Base-by-base conservation (phyloP, 768 basidiomycete genomes). In the Lanmaoa pseudosensibilis region DNA sequence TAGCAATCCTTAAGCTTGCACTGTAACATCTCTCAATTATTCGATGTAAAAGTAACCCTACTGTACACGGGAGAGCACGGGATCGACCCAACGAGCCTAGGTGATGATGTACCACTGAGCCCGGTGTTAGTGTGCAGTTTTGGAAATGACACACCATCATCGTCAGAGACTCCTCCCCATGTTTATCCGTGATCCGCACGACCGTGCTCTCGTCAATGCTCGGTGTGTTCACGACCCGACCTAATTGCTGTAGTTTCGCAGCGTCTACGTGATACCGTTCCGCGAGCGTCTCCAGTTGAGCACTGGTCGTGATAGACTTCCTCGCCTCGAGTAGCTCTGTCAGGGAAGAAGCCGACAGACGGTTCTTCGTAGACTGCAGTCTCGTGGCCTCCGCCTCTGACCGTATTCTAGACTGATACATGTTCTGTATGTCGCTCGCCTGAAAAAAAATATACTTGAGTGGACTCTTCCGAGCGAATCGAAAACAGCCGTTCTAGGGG, bases 311-410 rank as follows among this genome's bases (percentile, higher is more conserved):
- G 21, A 74, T 73, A 1, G 73, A 67, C 69, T 90, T 90, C 40
- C 85, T 79, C 60, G 80, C 80, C 58, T 90, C 83, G 19, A 92
- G 76, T 7, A 92, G 74, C 4, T 80, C 80, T 13, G 75, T 73
- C 25, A 92, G 73, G 0, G 78, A 68, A 16, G 74, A 65, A 2
- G 83, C 85, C 52, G 80, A 76, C 18, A 91, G 69, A 32, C 77
- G 80, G 64, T 90, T 86, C n/a, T 64, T 73, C 13, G 76, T 71
- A 7, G 75, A 70, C 12, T 67, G 69, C 18, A 69, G 50, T 19
- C 77, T 70, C n/a, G 74, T 65, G 0, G 82, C 82, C 59, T 87
- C 78, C 12, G 70, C 65, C 65, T 88, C 89, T 27, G 86, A 80
- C 50, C 76, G 78, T 33, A 73, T 54, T 18, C 86, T 80, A 41